Evolutionary conservation across 345 rosid genomes (phyloP), one percentile per base, ranked within the genome.

Genomic region (Heritiera littoralis): DNA sequence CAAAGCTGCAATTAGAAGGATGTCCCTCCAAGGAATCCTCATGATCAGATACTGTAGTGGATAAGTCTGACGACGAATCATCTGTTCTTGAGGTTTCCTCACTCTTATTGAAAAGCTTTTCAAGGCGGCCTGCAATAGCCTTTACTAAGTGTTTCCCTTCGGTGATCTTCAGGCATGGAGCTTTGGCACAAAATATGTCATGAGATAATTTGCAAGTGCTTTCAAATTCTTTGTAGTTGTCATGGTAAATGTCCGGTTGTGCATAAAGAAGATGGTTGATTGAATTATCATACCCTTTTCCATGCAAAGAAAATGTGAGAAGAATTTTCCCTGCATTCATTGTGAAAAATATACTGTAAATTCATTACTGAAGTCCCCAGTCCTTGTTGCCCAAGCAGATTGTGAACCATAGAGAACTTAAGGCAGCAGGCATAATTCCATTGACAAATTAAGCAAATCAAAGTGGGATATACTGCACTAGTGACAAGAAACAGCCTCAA

Each of bases 301-400:
- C 89, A 72, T 78, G 85, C 86, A 93, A 73, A 74, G 92, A 92
- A 46, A 91, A 45, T 14, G 87, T 76, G 13, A 95, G 88, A 67
- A 93, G 94, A 73, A 93, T 89, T 83, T 89, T 92, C 58, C 98
- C 99, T 93, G 90, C 80, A 81, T 30, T 59, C n/a, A 77, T 41
- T 5, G 28, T 6, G 28, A 72, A 35, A 52, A 70, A 9, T 5
- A 72, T 18, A 72, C 61, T 9, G 30, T 72, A 35, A 52, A 72
- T 9, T 52, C 43, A 52, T 49, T 6, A 49, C 6, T 48, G 41
- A 71, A 52, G 35, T 51, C 45, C 38, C 13, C 0, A 72, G 49
- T 30, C 58, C 74, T 69, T 70, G n/a, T 54, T 48, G 38, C 56
- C 38, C 14, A 13, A 14, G 28, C 6, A 48, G 41, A 49, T 12